A percentile compares a stretch with the other conserved stretches of the same genome.
phyloP scores from a whole-genome alignment of 192 early-diverging fungal species.

The Entomortierella beljakovae region DNA sequence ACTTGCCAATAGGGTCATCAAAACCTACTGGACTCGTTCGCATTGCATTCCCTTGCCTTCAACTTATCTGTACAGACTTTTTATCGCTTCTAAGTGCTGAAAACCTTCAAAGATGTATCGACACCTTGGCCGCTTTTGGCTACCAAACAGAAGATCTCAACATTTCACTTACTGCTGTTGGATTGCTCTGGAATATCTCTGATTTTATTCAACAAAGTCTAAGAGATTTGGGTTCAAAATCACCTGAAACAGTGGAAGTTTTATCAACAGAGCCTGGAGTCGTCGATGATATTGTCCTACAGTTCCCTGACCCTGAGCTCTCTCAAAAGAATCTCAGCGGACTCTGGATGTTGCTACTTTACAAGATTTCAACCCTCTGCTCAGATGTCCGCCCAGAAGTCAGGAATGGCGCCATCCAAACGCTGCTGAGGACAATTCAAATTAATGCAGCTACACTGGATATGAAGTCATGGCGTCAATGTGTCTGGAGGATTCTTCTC shows the following conservation, averaged over 20 bases:
- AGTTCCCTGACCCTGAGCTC: slow-evolving; percentile 53
- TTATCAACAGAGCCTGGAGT: background rate
- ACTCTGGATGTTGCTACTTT: slow-evolving; percentile 92
- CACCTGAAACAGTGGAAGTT: background rate
- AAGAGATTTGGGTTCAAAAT: slow-evolving; percentile 62
- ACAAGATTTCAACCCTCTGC: slow-evolving; percentile 83
- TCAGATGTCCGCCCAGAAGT: slow-evolving; percentile 91
- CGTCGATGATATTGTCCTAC: slow-evolving; percentile 47
- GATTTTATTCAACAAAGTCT: slow-evolving; percentile 87
- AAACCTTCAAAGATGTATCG: slow-evolving; percentile 84
- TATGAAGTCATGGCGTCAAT: slow-evolving; percentile 81
- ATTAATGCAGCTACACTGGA: slow-evolving; percentile 86
- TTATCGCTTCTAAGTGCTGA: slow-evolving; percentile 80
- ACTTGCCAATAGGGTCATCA: slow-evolving; percentile 2
- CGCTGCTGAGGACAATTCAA: slow-evolving; percentile 91
- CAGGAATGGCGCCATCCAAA: slow-evolving; percentile 93
- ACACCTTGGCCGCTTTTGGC: slow-evolving; percentile 84
- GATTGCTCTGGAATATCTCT: slow-evolving; percentile 92
- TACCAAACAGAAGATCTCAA: slow-evolving; percentile 91
- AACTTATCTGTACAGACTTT: slow-evolving; percentile 97
- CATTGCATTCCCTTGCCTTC: slow-evolving; percentile 90
- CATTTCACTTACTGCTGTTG: slow-evolving; percentile 92
- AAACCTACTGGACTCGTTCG: slow-evolving; percentile 68
- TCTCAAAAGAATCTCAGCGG: slow-evolving; percentile 60
- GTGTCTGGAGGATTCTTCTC: slow-evolving; percentile 88